A percentile compares a stretch with the other conserved stretches of the same genome.
phyloP scores from a whole-genome alignment of 2,329 filamentous ascomycete genomes.

The Fusarium cicatricum region DNA sequence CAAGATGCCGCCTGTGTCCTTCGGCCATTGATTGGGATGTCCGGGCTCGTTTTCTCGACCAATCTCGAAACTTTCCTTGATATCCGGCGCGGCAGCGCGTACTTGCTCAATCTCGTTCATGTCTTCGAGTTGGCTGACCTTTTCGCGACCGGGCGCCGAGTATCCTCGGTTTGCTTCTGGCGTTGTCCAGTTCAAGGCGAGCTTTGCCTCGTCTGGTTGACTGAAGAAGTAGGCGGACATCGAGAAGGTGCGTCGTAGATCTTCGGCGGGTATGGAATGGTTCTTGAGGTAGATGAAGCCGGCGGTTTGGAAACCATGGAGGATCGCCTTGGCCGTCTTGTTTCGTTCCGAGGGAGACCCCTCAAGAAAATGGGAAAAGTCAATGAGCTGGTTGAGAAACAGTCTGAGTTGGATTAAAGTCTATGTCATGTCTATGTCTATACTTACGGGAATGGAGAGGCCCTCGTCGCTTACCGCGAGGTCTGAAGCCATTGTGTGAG shows the following conservation, averaged over 20 bases:
- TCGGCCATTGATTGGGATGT: conserved; percentile 81
- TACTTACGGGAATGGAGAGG: conserved; percentile 62
- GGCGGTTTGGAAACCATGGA: conserved; percentile 82
- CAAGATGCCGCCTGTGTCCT: conserved; percentile 45
- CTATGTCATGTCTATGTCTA: neutral
- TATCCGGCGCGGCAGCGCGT: conserved; percentile 66
- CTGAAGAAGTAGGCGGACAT: conserved; percentile 76
- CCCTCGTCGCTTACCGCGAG: conserved; percentile 61
- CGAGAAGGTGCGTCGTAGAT: conserved; percentile 69
- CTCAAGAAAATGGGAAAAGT: conserved; percentile 77
- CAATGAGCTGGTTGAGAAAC: conserved; percentile 38
- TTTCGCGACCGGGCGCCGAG: conserved; percentile 74
- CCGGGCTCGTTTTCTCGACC: conserved; percentile 66
- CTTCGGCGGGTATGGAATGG: conserved; percentile 71
- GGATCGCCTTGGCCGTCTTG: conserved; percentile 74
- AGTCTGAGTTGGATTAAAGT: neutral
- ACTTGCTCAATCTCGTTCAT: conserved; percentile 64
- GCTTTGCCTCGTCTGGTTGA: conserved; percentile 68
- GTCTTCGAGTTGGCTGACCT: conserved; percentile 68
- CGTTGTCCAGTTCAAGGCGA: conserved; percentile 73
- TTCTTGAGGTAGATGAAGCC: conserved; percentile 92
- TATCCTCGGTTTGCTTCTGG: conserved; percentile 79
- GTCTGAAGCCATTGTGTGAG: conserved; percentile 43
- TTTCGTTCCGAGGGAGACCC: conserved; percentile 68
- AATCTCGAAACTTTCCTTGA: conserved; percentile 73